Evolutionary conservation across 1,139 yeast genomes (phyloP), one percentile per base, ranked within the genome.

Genomic region (Sugiyamaella japonica): DNA sequence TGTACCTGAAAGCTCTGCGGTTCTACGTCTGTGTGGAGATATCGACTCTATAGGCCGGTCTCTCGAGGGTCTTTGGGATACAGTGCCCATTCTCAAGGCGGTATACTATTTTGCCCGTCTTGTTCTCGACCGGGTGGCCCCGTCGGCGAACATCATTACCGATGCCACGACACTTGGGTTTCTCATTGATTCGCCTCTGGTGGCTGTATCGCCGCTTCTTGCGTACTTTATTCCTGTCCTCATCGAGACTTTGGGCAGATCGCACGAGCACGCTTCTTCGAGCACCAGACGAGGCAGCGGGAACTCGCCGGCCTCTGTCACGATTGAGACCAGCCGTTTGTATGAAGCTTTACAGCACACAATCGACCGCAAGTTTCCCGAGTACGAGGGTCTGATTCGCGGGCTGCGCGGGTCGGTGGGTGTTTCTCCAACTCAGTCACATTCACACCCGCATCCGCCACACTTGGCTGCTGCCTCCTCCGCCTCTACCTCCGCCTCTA

Each of bases 21-120:
- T 48, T 8, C 51, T 46, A 6, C 32, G 50, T 16, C 37, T 53
- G 12, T 49, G 50, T 39, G 52, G 50, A 1, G 54, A 54, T 28
- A 32, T 54, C 28, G 57, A 54, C 17, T 31, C 49, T 6, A 32
- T 54, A 10, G 55, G 57, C 1, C 42, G 57, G 20, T 51, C 54
- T 6, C 51, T 63, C 36, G 66, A 63, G 55, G 44, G 64, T 10
- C 46, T 64, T 48, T 66, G 70, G 70, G 69, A 65, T 50, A 63
- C 70, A 3, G 58, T 59, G 9, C 69, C 70, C 9, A 61, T 65
- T 25, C 63, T 66, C 47, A 64, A 64, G 53, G 67, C 68, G 2
- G 58, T 66, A 23, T 66, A 65, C 50, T 63, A 63, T 48, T 59
- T 62, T 40, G 67, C 64, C 10, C 34, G 52, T 12, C 53, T 63